Base-by-base conservation (phyloP, 768 basidiomycete genomes). In the Sarcodon sp. region DNA sequence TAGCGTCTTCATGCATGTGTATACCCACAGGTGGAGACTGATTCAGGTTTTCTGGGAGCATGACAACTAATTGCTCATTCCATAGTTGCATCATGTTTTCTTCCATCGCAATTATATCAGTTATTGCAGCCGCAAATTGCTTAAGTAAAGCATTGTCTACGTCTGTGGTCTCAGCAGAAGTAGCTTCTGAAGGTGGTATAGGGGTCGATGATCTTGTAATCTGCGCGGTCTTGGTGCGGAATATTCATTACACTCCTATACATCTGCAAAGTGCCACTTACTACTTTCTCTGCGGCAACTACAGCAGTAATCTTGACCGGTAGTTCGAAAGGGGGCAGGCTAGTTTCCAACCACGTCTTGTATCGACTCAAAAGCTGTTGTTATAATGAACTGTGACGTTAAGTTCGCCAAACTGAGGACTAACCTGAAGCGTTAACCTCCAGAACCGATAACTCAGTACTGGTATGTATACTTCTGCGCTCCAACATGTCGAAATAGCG, bases 351-450 rank as follows among this genome's bases (percentile, higher is more conserved):
- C 87, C 90, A 94, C 33, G 72, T 73, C 49, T 66, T 76, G 59
- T 88, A 91, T 47, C 91, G 74, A 55, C 80, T 84, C 45, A 93
- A 56, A 50, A 96, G 79, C 89, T 93, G 49, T 43, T 33, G 27
- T 39, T 46, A 27, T 52, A 34, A 35, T 47, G 47, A 46, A 15
- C 27, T 41, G 27, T 41, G 12, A 35, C 50, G 31, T 32, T 32
- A 34, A 10, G 4, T 49, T 47, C 37, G 47, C 16, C 31, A 34
- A 45, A 34, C 45, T 16, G 38, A 16, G 50, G 45, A 54, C 69
- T 35, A 44, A 90, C 91, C 77, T 99, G 94, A 27, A 99, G 65
- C 6, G 83, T 87, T 49, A 98, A 66, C 57, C 75, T 79, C 96
- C 94, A 98, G 62, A 98, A 98, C 45, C 86, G 75, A 63, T 82